A percentile compares a stretch with the other conserved stretches of the same genome.
Conservation (phyloP, 768 basidiomycete genomes). For the Tulasnella sp. region DNA sequence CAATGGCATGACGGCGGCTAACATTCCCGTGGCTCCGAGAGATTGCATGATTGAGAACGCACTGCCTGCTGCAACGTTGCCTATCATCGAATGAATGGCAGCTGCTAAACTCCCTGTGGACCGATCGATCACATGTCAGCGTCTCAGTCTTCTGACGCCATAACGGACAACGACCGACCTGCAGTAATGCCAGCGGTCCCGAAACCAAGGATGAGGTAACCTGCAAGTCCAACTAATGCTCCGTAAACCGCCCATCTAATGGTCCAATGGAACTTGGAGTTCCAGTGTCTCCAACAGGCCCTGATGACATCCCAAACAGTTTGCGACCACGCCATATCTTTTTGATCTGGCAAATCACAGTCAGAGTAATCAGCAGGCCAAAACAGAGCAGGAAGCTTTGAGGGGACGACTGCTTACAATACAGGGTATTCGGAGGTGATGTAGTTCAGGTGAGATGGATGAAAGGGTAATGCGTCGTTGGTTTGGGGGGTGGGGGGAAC, state of each 20-base stretch:
- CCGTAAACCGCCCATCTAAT: neutral
- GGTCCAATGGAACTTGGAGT: neutral
- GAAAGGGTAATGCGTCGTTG: too few species aligned
- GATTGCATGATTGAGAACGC: neutral
- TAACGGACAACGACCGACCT: neutral
- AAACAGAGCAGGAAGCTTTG: too few species aligned
- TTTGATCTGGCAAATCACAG: too few species aligned
- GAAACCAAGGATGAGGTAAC: neutral
- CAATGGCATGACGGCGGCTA: neutral
- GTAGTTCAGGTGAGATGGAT: too few species aligned
- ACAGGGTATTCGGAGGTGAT: too few species aligned
- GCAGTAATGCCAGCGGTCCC: neutral
- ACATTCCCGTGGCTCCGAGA: neutral
- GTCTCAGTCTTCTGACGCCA: too few species aligned
- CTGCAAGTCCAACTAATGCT: neutral
- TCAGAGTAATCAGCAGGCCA: too few species aligned
- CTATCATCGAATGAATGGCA: neutral
- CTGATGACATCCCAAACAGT: neutral
- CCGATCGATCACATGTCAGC: neutral
- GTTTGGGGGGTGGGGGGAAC: too few species aligned
- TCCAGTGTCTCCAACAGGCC: neutral
- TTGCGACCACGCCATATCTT: too few species aligned
- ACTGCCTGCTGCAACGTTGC: neutral
- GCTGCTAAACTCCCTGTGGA: neutral
- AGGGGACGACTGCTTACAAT: too few species aligned